These are phyloP conservation scores for Paraphaeosphaeria minitans DNA, from an alignment of 2,329 filamentous ascomycete species.

Conservation along the genomic window DNA sequence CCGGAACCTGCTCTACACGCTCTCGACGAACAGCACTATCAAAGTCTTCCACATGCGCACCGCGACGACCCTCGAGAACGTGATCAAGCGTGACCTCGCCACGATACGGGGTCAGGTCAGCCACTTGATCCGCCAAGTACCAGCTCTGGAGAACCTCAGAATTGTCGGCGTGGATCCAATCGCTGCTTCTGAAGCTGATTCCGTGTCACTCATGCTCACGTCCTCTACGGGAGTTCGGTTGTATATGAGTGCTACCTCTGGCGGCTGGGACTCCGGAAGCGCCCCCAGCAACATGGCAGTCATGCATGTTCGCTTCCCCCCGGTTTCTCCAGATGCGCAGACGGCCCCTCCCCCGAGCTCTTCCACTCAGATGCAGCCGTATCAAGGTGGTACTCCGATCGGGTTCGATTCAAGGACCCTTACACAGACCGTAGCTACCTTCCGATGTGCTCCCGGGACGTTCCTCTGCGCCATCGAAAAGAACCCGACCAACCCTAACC, in stretches of 20 bases:
- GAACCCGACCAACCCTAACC: constrained; percentile 62
- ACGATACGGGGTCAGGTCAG: constrained; percentile 72
- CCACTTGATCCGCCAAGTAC: constrained; percentile 76
- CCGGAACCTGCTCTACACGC: constrained; percentile 84
- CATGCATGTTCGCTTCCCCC: constrained; percentile 95
- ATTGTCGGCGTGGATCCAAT: constrained; percentile 90
- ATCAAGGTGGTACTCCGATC: constrained; percentile 31
- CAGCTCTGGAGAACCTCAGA: constrained; percentile 68
- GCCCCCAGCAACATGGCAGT: constrained; percentile 95
- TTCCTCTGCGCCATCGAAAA: constrained; percentile 83
- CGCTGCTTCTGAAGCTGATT: constrained; percentile 75
- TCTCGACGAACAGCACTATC: constrained; percentile 87
- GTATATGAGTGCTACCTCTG: constrained; percentile 87
- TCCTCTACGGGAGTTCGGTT: constrained; percentile 90
- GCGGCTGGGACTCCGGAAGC: constrained; percentile 68
- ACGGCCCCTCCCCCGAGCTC: constrained; percentile 20
- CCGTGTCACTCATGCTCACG: constrained; percentile 86
- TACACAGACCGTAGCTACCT: constrained; percentile 53
- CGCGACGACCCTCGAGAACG: constrained; percentile 57
- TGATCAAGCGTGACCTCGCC: constrained; percentile 59
- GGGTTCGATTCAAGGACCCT: constrained; percentile 37
- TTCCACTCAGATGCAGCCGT: constrained; percentile 37
- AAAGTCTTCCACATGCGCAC: constrained; percentile 86
- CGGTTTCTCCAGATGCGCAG: constrained; percentile 48
- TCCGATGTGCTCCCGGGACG: constrained; percentile 80